Conservation (phyloP, 2,329 filamentous ascomycete species). For the Monilinia polystroma region DNA sequence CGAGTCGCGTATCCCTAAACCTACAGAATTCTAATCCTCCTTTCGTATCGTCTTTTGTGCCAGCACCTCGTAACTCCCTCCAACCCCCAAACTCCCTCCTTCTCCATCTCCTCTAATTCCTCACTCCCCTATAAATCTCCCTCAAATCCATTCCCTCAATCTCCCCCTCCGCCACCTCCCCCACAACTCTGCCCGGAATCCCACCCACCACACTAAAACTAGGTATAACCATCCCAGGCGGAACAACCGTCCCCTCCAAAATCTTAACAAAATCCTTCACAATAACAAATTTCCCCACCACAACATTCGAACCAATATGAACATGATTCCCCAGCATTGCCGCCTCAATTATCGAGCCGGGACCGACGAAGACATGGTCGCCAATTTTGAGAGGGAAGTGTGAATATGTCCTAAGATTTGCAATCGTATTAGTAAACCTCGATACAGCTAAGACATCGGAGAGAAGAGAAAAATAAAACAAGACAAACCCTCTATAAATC, state of each 20-base stretch:
- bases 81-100: neutral
- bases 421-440: constrained; percentile 2
- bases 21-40: neutral
- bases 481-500: constrained; percentile 66
- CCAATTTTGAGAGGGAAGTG: constrained; percentile 91
- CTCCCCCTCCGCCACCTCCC: constrained; percentile 73
- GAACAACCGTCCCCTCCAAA: constrained; percentile 79
- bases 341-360: constrained; percentile 73
- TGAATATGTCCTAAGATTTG: constrained; percentile 54
- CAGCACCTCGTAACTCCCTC: neutral
- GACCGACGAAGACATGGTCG: constrained; percentile 89
- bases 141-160: constrained; percentile 63
- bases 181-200: constrained; percentile 73
- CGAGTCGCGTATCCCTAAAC: neutral
- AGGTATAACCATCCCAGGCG: constrained; percentile 86
- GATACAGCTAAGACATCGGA: too few species aligned
- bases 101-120: constrained; percentile 44
- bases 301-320: constrained; percentile 73
- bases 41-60: neutral
- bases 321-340: constrained; percentile 83
- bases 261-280: constrained; percentile 92
- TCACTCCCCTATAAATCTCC: constrained; percentile 63
- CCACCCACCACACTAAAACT: constrained; percentile 91
- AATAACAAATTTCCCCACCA: constrained; percentile 82
- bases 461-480: constrained; percentile 25